phyloP scores from a whole-genome alignment of 2,329 filamentous ascomycete genomes.

The Stachybotrys chartarum region DNA sequence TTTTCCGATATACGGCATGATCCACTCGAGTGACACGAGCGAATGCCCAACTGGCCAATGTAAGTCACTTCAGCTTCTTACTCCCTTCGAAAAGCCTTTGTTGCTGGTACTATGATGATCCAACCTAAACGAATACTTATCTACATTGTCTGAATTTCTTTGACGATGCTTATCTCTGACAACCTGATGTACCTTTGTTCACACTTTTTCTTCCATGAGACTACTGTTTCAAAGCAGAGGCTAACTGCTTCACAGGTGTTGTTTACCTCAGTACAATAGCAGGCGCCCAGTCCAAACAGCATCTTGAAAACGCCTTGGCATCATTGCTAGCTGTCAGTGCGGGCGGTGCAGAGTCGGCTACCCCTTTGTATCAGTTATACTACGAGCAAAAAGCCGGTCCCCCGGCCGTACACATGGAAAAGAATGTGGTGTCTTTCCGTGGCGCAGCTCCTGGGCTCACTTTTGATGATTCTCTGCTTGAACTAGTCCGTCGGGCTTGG shows the following conservation, averaged over 20 bases:
- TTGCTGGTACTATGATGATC: conserved; percentile 69
- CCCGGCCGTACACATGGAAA: conserved; percentile 21
- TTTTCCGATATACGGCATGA: conserved; percentile 51
- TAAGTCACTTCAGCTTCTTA: conserved; percentile 49
- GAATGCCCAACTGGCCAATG: conserved; percentile 86
- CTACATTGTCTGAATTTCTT: conserved; percentile 98
- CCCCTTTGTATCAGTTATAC: conserved; percentile 42
- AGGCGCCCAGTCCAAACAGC: conserved; percentile 22
- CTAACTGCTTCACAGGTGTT: conserved; percentile 16
- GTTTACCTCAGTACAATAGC: conserved; percentile 30
- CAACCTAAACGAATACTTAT: conserved; percentile 83
- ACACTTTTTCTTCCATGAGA: not conserved
- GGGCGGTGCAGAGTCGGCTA: conserved; percentile 17
- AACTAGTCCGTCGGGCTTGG: conserved; percentile 66
- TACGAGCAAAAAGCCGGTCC: conserved; percentile 43
- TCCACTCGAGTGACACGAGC: conserved; percentile 84
- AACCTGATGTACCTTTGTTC: conserved; percentile 62
- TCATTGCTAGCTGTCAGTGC: conserved; percentile 28
- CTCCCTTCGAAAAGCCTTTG: conserved; percentile 4
- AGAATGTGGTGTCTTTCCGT: conserved; percentile 48
- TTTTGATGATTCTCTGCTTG: conserved; percentile 65
- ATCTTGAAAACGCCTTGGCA: conserved; percentile 32
- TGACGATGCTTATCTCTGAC: conserved; percentile 87
- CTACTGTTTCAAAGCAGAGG: not conserved
- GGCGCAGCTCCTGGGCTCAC: conserved; percentile 57